phyloP scores from a whole-genome alignment of 768 basidiomycete species.

The Mycena leptocephala region DNA sequence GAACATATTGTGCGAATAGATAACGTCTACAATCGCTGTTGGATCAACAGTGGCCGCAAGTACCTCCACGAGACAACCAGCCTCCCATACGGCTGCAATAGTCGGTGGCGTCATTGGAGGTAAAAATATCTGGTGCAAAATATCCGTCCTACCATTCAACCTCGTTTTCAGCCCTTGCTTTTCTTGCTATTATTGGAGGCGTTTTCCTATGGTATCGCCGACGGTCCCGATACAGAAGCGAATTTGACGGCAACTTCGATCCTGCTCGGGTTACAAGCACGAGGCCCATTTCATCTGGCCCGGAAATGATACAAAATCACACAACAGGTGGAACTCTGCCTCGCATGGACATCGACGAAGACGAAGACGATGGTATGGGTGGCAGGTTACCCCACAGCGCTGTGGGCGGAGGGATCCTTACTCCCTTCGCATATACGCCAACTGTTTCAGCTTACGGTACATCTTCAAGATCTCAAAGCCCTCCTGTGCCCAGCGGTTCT shows the following conservation, averaged over 20 bases:
- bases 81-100: no score
- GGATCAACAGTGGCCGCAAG: no score
- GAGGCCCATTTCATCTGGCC: constrained; percentile 17
- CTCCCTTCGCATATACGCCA: constrained; percentile 32
- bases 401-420: constrained; percentile 29
- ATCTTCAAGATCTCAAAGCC: constrained; percentile 33
- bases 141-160: constrained; percentile 27
- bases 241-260: constrained; percentile 37
- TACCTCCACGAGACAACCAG: no score
- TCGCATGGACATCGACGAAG: constrained; percentile 29
- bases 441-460: constrained; percentile 14
- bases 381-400: constrained; percentile 26
- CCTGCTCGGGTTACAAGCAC: constrained; percentile 30
- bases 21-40: no score
- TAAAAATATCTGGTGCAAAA: no score
- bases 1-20: no score
- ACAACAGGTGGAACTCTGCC: constrained; percentile 35
- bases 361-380: constrained; percentile 36
- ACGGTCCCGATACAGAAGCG: constrained; percentile 12
- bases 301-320: constrained; percentile 26
- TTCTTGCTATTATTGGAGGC: constrained; percentile 25
- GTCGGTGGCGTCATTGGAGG: no score
- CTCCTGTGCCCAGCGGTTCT: constrained; percentile 31
- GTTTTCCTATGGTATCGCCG: constrained; percentile 29
- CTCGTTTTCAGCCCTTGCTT: constrained; percentile 43